phyloP scores from a whole-genome alignment of 345 rosid species.

The Hirschfeldia incana region DNA sequence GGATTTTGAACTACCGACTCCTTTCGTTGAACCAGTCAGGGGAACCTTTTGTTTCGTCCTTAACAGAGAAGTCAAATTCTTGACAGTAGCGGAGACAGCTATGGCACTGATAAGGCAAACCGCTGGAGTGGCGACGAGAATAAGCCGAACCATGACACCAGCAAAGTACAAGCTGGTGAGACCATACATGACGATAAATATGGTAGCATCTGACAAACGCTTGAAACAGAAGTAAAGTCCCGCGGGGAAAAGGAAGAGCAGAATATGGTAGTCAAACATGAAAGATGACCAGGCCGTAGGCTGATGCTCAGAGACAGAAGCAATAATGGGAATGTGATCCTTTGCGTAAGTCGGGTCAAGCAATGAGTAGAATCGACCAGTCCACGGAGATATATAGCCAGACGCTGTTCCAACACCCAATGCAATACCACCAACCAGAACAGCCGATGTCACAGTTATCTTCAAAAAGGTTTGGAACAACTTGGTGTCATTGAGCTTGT shows the following conservation, averaged over 20 bases:
- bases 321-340: constrained; percentile 97
- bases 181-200: constrained; percentile 98
- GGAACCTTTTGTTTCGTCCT: constrained; percentile 73
- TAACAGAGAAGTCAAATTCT: constrained; percentile 70
- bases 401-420: constrained; percentile 90
- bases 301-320: constrained; percentile 99
- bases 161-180: constrained; percentile 99
- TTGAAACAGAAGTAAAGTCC: constrained; percentile 99
- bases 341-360: constrained; percentile 98
- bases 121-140: constrained; percentile 97
- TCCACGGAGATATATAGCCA: constrained; percentile 99
- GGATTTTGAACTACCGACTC: constrained; percentile 65
- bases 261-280: constrained; percentile 96
- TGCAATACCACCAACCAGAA: constrained; percentile 70
- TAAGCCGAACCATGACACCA: constrained; percentile 99
- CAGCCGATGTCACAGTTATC: constrained; percentile 75
- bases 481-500: constrained; percentile 75
- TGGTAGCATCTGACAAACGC: constrained; percentile 88
- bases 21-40: constrained; percentile 66
- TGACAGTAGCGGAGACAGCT: constrained; percentile 93
- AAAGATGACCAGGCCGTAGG: constrained; percentile 99
- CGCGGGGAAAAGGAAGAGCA: constrained; percentile 98
- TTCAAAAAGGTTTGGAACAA: constrained; percentile 86
- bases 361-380: constrained; percentile 94
- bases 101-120: constrained; percentile 94